Base-by-base conservation (phyloP, 805 yeast species). In the Priceomyces carsonii region DNA sequence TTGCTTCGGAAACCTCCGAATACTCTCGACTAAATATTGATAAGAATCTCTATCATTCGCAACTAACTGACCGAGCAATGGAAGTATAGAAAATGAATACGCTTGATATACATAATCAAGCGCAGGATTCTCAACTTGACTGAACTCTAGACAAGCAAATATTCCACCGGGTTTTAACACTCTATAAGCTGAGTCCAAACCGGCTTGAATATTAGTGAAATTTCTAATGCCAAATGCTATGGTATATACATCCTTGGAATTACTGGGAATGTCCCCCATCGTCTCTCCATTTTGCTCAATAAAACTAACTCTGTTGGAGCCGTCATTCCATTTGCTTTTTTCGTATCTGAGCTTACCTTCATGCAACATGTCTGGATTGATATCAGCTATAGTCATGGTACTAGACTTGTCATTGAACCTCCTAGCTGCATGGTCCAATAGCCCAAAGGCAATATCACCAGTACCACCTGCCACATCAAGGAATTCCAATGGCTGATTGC, bases 391-490 rank as follows among this genome's bases (percentile, higher is more conserved):
- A 6, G 90, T 87, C 93, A 93, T 93, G 17, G 81, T 79, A 21
- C 88, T 79, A 42, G 71, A 69, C 24, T 62, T 72, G 63, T 93
- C 99, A 38, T 84, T 82, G 55, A 80, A 87, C 43, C 80, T 77
- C 25, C 70, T 63, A 44, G 82, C 80, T 7, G 98, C 98, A 62
- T 93, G 96, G 52, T 89, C 96, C 43, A 93, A 70, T 44, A 93
- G 73, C 2, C 99, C 95, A 63, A 88, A 88, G 1, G 99, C 99
- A 62, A 93, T 91, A 56, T 93, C 99, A 30, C 99, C 99, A 8
- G 98, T 88, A 16, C 99, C 99, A 40, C 99, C 99, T 18, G 99
- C 99, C 38, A 93, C 98, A 61, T 93, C 99, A 44, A 93, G 73
- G 54, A 93, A 91, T 39, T 81, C 78, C 50, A 93, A 69, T 3